Percentiles rank a stretch among this genome's conserved stretches.
These are phyloP conservation scores for Gentiana dahurica DNA, from an alignment of 257 asterid genomes.

Conservation along the genomic window DNA sequence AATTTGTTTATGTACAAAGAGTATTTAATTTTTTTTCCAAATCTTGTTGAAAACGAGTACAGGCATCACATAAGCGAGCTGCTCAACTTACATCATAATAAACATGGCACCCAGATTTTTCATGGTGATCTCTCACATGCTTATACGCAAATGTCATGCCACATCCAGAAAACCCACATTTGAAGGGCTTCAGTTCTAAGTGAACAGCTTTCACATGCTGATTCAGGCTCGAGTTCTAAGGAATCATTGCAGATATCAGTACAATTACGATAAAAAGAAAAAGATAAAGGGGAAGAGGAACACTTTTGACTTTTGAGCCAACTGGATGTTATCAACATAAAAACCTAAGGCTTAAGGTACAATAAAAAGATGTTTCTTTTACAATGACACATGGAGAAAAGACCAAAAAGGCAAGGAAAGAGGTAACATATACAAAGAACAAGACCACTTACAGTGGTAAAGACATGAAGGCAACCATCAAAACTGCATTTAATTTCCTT, in stretches of 20 bases:
- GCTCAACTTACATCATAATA: constrained; percentile 42
- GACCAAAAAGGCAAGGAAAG: neutral
- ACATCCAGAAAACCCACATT: constrained; percentile 57
- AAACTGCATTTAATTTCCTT: constrained; percentile 45
- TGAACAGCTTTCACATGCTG: constrained; percentile 78
- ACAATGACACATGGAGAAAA: too few relatives aligned
- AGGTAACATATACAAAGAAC: neutral
- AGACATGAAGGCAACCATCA: constrained; percentile 44
- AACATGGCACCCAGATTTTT: constrained; percentile 58
- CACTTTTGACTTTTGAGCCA: neutral
- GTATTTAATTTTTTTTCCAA: too few relatives aligned
- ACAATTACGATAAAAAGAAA: too few relatives aligned
- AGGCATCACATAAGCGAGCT: neutral
- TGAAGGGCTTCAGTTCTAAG: constrained; percentile 44
- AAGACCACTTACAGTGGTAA: constrained; percentile 46
- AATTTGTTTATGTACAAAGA: too few relatives aligned
- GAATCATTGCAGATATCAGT: neutral
- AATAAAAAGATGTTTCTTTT: neutral
- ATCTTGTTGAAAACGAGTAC: neutral
- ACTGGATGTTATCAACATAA: neutral
- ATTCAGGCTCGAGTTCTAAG: constrained; percentile 64
- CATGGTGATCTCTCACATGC: constrained; percentile 87
- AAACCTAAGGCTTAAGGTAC: neutral
- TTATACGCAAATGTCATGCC: constrained; percentile 60
- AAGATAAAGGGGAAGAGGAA: too few relatives aligned